Conservation (phyloP, 2,329 filamentous ascomycete species). For the Cercospora canescens region DNA sequence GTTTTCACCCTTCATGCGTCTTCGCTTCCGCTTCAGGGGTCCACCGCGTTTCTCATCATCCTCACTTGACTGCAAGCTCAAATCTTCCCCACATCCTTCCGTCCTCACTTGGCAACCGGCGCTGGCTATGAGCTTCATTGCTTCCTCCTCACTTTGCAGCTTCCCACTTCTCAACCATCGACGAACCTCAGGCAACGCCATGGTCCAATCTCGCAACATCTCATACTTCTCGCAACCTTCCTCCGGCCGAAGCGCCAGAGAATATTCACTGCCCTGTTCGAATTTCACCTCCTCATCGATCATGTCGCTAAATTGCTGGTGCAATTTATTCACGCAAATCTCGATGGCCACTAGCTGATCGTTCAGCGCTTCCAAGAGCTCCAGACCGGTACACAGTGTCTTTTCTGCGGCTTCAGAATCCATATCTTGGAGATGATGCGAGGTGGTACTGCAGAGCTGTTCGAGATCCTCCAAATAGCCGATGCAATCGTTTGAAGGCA, state of each 20-base stretch:
- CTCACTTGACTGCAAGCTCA: not conserved
- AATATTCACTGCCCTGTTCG: constrained; percentile 8
- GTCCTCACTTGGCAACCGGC: not conserved
- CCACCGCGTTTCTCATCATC: not conserved
- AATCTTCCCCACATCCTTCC: not conserved
- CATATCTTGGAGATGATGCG: not conserved
- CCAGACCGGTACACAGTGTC: constrained; percentile 4
- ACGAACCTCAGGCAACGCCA: constrained; percentile 7
- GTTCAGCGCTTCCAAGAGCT: constrained; percentile 8
- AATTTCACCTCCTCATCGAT: constrained; percentile 2
- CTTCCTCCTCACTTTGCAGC: constrained; percentile 11
- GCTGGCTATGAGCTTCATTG: constrained; percentile 5
- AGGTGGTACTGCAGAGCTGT: not conserved
- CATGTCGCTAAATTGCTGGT: constrained; percentile 9
- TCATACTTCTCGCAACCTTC: constrained; percentile 3
- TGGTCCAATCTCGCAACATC: constrained; percentile 4
- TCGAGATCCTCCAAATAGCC: constrained; percentile 8
- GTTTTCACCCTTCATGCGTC: not conserved
- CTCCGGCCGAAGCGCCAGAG: constrained; percentile 6
- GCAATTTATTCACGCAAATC: constrained; percentile 11
- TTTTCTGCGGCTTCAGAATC: not conserved
- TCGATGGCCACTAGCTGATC: constrained; percentile 12
- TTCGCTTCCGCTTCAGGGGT: not conserved
- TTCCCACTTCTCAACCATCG: constrained; percentile 3
- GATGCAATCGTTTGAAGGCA: constrained; percentile 6